These are phyloP conservation scores for Nitzschia putrida DNA, from an alignment of 108 stramenopile species.

Conservation along the genomic window DNA sequence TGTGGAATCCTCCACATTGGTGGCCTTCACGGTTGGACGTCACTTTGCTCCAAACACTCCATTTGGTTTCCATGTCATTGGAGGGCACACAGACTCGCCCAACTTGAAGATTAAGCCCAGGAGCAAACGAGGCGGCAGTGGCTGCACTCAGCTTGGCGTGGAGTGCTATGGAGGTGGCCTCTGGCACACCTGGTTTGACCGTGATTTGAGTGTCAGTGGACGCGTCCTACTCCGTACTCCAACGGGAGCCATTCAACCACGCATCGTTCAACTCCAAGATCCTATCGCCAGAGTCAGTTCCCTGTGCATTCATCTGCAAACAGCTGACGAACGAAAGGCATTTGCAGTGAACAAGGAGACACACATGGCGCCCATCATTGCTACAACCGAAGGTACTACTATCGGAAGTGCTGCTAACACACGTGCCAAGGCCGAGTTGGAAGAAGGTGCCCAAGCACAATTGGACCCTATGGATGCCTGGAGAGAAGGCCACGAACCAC, in stretches of 20 bases:
- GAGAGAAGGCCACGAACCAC: conserved; percentile 79
- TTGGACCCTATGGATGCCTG: conserved; percentile 50
- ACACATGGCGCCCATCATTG: conserved; percentile 89
- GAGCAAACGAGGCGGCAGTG: conserved; percentile 46
- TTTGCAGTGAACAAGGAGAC: conserved; percentile 93
- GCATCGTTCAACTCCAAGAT: conserved; percentile 68
- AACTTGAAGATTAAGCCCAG: conserved; percentile 89
- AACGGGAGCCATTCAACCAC: conserved; percentile 45
- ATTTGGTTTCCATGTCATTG: conserved; percentile 85
- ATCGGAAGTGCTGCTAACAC: conserved; percentile 23
- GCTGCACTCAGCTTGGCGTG: conserved; percentile 70
- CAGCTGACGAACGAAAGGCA: conserved; percentile 80
- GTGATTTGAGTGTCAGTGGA: conserved; percentile 92
- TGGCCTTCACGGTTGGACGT: conserved; percentile 92
- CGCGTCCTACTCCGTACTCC: conserved; percentile 77
- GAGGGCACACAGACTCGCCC: conserved; percentile 87
- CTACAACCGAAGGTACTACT: conserved; percentile 44
- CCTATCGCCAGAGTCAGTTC: conserved; percentile 89
- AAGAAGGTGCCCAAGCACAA: conserved; percentile 52
- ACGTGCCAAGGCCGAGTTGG: conserved; percentile 35
- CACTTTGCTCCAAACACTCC: conserved; percentile 46
- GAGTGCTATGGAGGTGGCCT: conserved; percentile 90
- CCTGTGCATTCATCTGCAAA: conserved; percentile 94
- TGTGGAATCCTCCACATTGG: conserved; percentile 85
- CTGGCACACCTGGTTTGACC: conserved; percentile 97